Base-by-base conservation (phyloP, 169 alveolate species). In the Plasmodium chabaudi region DNA sequence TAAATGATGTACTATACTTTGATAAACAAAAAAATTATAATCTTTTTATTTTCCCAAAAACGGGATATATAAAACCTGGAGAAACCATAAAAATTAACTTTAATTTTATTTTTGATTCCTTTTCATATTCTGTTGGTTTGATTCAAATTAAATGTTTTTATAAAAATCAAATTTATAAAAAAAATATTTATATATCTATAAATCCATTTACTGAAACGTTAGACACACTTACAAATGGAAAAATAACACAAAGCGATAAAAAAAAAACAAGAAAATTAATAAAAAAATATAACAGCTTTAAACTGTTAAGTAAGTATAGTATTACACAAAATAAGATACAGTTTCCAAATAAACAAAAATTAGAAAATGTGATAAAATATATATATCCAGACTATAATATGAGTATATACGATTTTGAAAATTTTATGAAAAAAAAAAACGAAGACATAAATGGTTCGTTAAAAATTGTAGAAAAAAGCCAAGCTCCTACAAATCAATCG, bases 101-200 rank as follows among this genome's bases (percentile, higher is more conserved):
- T n/a, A 65, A 71, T n/a, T 82, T 82, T 39, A 34, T 67, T 13
- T 82, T 82, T 39, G 1, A 53, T 7, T 82, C 17, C 47, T 65
- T 82, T n/a, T 82, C 68, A 6, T 67, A 82, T 67, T n/a, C 72
- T 13, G 67, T 82, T 67, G 90, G 90, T 7, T 56, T 61, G 2
- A 6, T 82, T 12, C 67, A 70, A 15, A 67, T 82, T 2, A 65
- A 70, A 47, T 82, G 65, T 46, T 60, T 67, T 19, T 82, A 61
- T 67, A 5, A 42, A 2, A 17, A 67, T n/a, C 12, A 51, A 27
- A 23, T 82, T 3, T 82, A 34, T 19, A 44, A 67, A 49, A 57
- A 59, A 19, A 9, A 55, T 46, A 23, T 82, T 12, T 55, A 21
- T 23, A 5, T 82, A 5, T 49, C 67, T 44, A 63, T 82, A 23